A percentile compares a stretch with the other conserved stretches of the same genome.
Conservation (phyloP, 441 rosid genomes). For the Euphorbia schlechtendalii region DNA sequence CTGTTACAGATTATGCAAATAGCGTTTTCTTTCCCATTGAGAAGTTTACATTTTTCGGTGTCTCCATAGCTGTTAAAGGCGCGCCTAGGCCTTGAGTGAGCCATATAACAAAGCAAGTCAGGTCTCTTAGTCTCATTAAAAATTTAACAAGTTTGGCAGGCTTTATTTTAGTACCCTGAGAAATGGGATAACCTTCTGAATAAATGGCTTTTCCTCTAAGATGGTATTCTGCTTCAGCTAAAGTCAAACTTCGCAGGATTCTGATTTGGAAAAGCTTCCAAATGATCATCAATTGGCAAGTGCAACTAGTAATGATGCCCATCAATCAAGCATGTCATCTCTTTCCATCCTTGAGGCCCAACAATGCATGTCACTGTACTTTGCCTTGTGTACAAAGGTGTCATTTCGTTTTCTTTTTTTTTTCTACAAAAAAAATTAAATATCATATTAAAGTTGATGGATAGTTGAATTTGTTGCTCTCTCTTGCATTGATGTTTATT, state of each 20-base stretch:
- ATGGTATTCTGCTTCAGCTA: background rate
- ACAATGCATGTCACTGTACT: constrained; percentile 86
- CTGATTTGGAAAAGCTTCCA: constrained; percentile 40
- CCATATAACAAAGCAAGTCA: no score
- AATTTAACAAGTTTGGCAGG: background rate
- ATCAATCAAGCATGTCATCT: constrained; percentile 38
- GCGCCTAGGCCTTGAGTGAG: no score
- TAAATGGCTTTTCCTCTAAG: background rate
- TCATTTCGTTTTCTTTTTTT: constrained; percentile 2
- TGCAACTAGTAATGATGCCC: constrained; percentile 38
- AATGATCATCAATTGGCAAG: constrained; percentile 37
- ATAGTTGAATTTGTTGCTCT: constrained; percentile 8
- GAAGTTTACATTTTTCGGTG: background rate
- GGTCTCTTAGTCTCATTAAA: no score
- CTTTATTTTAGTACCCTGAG: background rate
- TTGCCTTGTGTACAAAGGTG: constrained; percentile 99
- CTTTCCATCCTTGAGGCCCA: constrained; percentile 65
- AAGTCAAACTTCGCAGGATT: constrained; percentile 38
- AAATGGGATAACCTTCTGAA: background rate
- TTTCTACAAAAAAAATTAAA: no score
- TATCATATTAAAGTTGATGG: no score
- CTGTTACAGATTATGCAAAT: background rate
- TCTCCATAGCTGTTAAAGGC: background rate
- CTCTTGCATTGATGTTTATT: background rate
- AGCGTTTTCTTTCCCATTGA: background rate